Percentiles rank a stretch among this genome's conserved stretches.
Conservation (phyloP, 2,329 filamentous ascomycete species). For the Colletotrichum lentis region DNA sequence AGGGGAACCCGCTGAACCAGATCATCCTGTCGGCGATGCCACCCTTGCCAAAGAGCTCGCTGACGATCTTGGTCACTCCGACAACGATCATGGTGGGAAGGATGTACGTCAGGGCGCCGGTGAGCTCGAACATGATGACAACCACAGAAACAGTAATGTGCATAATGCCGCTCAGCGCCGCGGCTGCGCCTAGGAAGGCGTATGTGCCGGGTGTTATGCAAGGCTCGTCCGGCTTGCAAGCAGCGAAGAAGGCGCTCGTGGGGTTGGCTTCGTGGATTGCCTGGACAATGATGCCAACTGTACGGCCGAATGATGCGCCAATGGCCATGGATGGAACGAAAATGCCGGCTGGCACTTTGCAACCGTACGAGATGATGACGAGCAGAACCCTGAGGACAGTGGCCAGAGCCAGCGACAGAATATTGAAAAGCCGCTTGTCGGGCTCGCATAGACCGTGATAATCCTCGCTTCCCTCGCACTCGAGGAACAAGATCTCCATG, state of each 20-base stretch:
- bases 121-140: constrained; percentile 99
- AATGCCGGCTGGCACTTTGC: constrained; percentile 96
- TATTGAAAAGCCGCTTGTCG: constrained; percentile 78
- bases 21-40: constrained; percentile 99
- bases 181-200: constrained; percentile 90
- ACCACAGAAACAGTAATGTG: constrained; percentile 96
- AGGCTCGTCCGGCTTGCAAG: constrained; percentile 88
- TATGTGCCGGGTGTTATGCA: constrained; percentile 99
- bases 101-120: constrained; percentile 96
- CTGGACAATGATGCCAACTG: constrained; percentile 94
- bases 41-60: constrained; percentile 90
- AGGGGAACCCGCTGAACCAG: constrained; percentile 97
- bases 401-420: constrained; percentile 79
- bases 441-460: constrained; percentile 89
- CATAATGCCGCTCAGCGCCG: constrained; percentile 95
- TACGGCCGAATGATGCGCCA: constrained; percentile 90
- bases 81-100: constrained; percentile 99
- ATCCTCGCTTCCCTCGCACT: constrained; percentile 88
- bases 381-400: constrained; percentile 83
- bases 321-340: constrained; percentile 99
- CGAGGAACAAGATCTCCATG: constrained; percentile 96
- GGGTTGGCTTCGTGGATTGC: constrained; percentile 86
- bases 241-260: constrained; percentile 81
- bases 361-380: constrained; percentile 95
- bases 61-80: constrained; percentile 92